Base-by-base conservation (phyloP, 805 yeast species). In the Metschnikowia bowlesiae region DNA sequence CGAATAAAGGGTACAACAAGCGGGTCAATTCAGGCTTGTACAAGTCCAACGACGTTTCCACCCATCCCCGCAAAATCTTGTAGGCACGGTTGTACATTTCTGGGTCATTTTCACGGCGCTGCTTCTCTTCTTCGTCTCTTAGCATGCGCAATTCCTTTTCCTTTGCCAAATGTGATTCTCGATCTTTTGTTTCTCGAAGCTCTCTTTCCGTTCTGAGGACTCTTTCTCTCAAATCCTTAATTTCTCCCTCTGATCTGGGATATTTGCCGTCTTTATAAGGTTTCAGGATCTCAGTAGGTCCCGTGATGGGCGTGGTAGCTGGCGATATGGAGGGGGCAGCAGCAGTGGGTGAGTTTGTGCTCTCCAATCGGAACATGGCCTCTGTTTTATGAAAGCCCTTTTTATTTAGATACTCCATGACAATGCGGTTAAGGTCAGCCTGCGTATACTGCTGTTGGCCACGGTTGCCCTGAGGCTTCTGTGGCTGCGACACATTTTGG, bases 381-480 rank as follows among this genome's bases (percentile, higher is more conserved):
- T 94, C 99, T 0, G 99, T 92, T 58, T 85, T 83, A 58, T 87
- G 91, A 63, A 89, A 94, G 2, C 99, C 99, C 66, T 91, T 90
- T 62, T 94, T 92, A 65, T 84, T 87, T 57, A 94, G 76, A 61
- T 92, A 94, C 60, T 94, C 99, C 61, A 94, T 75, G 33, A 94
- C 98, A 62, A 94, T 89, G 55, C 94, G 75, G 66, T 91, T 92
- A 64, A 94, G 76, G 65, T 94, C 98, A 5, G 92, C 90, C 44
- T 88, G 89, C 0, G 96, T 83, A 53, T 83, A 81, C 55, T 78
- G 81, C 54, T 65, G 75, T 46, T 62, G 71, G 33, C 55, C 51
- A 6, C 46, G 39, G 22, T 35, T 36, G 22, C 46, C 36, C 45
- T 34, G 44, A n/a, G 16, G 51, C 41, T 40, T 48, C 28, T 41